Conservation (phyloP, 2,329 filamentous ascomycete species). For the Didymella glomerata region DNA sequence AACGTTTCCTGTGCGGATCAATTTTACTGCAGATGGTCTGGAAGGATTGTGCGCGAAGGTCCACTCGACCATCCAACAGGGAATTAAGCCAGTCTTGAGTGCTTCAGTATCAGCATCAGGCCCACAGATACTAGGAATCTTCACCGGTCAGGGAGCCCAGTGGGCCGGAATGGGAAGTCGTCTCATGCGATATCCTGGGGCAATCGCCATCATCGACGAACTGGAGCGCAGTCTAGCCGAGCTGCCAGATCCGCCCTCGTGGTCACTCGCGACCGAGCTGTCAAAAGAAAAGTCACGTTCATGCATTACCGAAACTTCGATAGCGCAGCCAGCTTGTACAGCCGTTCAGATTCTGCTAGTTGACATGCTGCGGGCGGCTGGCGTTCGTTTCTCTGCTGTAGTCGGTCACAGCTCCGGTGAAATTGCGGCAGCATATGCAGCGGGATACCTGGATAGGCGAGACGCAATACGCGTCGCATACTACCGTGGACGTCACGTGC, state of each 20-base stretch:
- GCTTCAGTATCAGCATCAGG: neutral
- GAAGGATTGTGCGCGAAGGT: neutral
- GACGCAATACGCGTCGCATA: constrained; percentile 28
- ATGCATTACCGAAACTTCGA: constrained; percentile 15
- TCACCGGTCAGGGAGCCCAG: constrained; percentile 44
- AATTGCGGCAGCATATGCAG: constrained; percentile 36
- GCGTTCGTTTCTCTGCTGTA: constrained; percentile 11
- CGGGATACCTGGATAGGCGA: constrained; percentile 30
- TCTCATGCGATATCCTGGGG: constrained; percentile 28
- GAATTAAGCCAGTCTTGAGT: neutral
- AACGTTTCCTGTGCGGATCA: neutral
- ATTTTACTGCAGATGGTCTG: neutral
- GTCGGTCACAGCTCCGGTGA: constrained; percentile 40
- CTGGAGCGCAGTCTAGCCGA: constrained; percentile 17
- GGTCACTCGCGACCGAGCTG: constrained; percentile 28
- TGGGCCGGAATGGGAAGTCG: constrained; percentile 36
- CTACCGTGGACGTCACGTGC: constrained; percentile 27
- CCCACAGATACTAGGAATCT: constrained; percentile 23
- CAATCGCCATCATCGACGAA: constrained; percentile 20
- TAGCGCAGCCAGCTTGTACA: constrained; percentile 37
- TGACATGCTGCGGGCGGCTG: constrained; percentile 28
- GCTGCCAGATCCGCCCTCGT: constrained; percentile 24
- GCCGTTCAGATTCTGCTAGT: constrained; percentile 38
- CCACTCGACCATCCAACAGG: neutral
- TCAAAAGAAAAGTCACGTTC: constrained; percentile 6